Base-by-base conservation (phyloP, 306 rosid species). In the Rosa rugosa region DNA sequence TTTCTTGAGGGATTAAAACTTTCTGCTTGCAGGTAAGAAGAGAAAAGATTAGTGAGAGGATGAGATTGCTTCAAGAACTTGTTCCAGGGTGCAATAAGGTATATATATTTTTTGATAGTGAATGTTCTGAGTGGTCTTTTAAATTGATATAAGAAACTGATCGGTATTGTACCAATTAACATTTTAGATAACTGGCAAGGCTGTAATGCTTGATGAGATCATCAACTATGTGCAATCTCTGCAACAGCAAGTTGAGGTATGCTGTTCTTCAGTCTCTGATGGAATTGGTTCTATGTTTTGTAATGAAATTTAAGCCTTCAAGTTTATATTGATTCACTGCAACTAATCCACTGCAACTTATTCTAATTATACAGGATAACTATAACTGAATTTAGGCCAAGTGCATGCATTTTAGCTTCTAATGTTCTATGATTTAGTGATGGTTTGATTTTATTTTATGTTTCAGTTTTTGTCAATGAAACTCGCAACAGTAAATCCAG, bases 11-110 rank as follows among this genome's bases (percentile, higher is more conserved):
- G 34, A 38, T 1, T 80, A 6, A 8, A 66, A 57, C 20, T 36
- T 75, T 79, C 75, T 85, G 75, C 22, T 73, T 80, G 84, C 84
- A 96, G 99, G 97, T 96, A 67, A 90, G 99, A 79, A 93, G 99
- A 88, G 99, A 96, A 78, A 96, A 96, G 89, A 96, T 96, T 47
- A 96, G 99, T 72, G 99, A 96, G 80, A 62, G 99, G 80, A 96
- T 96, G 99, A 85, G 97, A 85, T 82, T 93, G 90, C 99, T 96
- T 81, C 99, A 96, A 86, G 99, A 96, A 81, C 98, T 96, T 80
- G 99, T 96, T 85, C 99, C 99, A 0, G 99, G 99, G 47, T 96
- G 99, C 90, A 96, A 91, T 79, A 96, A 96, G 98, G 99, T 96
- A 67, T 18, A 67, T 18, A 67, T 17, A 78, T 70, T 69, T 36